Conservation (phyloP, 768 basidiomycete genomes). For the Phylloporus arenicola region DNA sequence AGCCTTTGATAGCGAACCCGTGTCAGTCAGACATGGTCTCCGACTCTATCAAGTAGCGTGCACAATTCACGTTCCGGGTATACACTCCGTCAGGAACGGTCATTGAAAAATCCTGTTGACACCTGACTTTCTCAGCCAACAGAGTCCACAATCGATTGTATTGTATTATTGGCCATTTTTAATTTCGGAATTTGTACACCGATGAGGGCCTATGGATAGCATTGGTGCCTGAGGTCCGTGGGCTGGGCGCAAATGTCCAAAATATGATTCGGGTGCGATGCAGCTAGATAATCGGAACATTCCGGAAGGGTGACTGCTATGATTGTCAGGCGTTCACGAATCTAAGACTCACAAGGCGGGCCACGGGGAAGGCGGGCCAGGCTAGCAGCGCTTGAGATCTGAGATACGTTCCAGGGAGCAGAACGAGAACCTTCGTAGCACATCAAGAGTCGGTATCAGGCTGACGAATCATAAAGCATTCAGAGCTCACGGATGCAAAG, state of each 20-base stretch:
- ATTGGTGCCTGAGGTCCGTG: neutral
- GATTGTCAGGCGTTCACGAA: neutral
- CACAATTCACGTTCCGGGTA: too few species aligned
- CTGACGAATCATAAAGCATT: neutral
- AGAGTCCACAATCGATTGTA: too few species aligned
- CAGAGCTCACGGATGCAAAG: neutral
- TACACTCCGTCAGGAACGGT: too few species aligned
- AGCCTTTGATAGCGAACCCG: too few species aligned
- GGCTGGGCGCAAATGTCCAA: too few species aligned
- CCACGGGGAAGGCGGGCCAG: too few species aligned
- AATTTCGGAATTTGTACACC: too few species aligned
- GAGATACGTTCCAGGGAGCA: neutral
- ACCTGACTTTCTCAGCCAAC: too few species aligned
- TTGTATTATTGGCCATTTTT: too few species aligned
- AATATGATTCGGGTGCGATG: neutral
- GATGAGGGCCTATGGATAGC: neutral
- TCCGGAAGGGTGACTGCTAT: neutral
- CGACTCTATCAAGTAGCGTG: too few species aligned
- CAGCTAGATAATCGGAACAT: neutral
- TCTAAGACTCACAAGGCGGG: neutral
- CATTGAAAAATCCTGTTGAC: too few species aligned
- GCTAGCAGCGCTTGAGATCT: neutral
- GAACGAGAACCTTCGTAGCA: neutral
- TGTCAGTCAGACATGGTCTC: too few species aligned
- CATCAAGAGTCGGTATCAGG: neutral